phyloP scores from a whole-genome alignment of 352 stramenopile species.

The Phytophthora tubulina region DNA sequence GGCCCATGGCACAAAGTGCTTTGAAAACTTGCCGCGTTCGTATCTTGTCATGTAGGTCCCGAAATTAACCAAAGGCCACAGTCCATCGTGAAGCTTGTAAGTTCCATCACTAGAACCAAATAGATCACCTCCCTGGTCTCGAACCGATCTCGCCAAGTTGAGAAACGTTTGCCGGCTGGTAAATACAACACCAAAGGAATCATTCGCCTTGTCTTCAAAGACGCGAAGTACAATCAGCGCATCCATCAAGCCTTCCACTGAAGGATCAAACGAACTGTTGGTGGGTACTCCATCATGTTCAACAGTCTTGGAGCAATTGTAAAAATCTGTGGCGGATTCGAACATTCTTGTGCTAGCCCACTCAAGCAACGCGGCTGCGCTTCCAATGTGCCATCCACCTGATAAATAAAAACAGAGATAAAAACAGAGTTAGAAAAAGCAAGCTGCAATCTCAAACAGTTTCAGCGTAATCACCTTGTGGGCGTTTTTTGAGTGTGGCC shows the following conservation, averaged over 20 bases:
- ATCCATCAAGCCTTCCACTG: neutral
- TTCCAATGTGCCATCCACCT: neutral
- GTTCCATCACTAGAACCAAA: slow-evolving; percentile 2
- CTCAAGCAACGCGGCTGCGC: neutral
- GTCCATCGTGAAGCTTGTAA: slow-evolving; percentile 1
- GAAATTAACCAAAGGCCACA: slow-evolving; percentile 4
- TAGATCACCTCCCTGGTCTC: neutral
- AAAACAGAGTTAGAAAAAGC: no score
- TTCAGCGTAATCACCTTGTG: no score
- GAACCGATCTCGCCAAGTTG: neutral
- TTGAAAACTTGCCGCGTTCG: neutral
- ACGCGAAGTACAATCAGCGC: neutral
- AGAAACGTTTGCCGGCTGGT: neutral
- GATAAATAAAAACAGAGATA: no score
- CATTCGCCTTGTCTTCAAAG: neutral
- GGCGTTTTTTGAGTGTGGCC: no score
- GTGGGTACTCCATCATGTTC: neutral
- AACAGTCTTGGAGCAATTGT: neutral
- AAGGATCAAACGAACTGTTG: neutral
- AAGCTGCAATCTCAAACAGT: no score
- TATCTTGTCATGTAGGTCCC: slow-evolving; percentile 6
- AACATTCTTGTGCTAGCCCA: neutral
- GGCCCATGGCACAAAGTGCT: slow-evolving; percentile 1
- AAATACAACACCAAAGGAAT: neutral
- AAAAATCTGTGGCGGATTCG: neutral